Base-by-base conservation (phyloP, 768 basidiomycete genomes). In the Tephrocybe sp. region DNA sequence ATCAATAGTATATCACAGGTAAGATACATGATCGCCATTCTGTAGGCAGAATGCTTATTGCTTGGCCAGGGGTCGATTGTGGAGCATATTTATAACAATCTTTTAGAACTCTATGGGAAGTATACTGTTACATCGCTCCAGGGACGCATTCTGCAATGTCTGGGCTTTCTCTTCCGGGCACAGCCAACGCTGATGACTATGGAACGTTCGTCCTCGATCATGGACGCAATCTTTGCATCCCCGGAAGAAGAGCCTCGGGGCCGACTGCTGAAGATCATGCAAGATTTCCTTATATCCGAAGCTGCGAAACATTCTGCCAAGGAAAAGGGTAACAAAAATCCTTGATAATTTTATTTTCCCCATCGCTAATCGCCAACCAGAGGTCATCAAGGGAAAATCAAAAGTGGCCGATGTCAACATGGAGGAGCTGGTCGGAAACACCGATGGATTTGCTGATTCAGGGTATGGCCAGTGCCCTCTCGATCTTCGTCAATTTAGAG, bases 361-460 rank as follows among this genome's bases (percentile, higher is more conserved):
- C 47, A 28, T 5, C 24, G 22, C 44, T 51, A 36, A 59, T 49
- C 36, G 26, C 22, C 41, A 28, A 43, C 32, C 52, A 78, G 70
- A 80, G 62, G 65, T 63, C 9, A 52, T 63, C 26, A 83, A 80
- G 51, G 68, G 66, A n/a, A 74, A 73, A 47, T 28, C 57, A n/a
- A 78, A 76, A 49, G 34, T 69, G 19, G 56, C 67, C 6, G 74
- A 81, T 19, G 83, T 98, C 44, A 83, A 95, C 59, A 94, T 99
- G 86, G 87, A 88, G 0, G 92, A 97, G 60, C 75, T 99, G 8
- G 89, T 98, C 3, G 97, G 97, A 0, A 95, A 96, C 59, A 93
- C 93, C 0, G 89, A 93, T 60, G 92, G 88, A 1, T 96, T 98
- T 64, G 93, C 96, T 0, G 97, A 98, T 59, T 98, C 96, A 5